A percentile compares a stretch with the other conserved stretches of the same genome.
Conservation (phyloP, 2,329 filamentous ascomycete genomes). For the Fusarium sacchari region DNA sequence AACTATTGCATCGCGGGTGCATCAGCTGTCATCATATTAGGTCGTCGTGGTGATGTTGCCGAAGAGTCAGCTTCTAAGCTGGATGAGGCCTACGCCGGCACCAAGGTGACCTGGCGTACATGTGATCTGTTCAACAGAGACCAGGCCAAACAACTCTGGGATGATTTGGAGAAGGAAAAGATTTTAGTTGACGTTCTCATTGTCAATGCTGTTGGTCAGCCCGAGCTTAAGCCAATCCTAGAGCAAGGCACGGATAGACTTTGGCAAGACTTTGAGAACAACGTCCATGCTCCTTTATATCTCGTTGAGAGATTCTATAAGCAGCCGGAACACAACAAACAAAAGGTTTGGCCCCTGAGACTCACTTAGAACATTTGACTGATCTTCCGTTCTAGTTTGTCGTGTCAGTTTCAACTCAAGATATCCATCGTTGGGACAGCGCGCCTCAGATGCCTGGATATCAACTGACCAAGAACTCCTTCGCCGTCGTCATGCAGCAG, state of each 20-base stretch:
- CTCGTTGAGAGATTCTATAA: constrained; percentile 33
- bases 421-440: constrained; percentile 43
- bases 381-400: background rate
- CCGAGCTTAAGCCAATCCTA: constrained; percentile 19
- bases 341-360: constrained; percentile 5
- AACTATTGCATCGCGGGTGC: constrained; percentile 60
- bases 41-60: constrained; percentile 29
- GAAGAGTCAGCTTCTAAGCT: constrained; percentile 12
- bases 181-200: constrained; percentile 20
- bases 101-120: background rate
- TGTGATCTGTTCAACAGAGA: constrained; percentile 14
- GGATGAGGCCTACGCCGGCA: constrained; percentile 4
- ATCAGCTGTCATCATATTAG: constrained; percentile 51
- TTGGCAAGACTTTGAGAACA: constrained; percentile 38
- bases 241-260: constrained; percentile 36
- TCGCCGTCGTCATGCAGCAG: constrained; percentile 49
- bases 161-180: constrained; percentile 1
- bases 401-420: constrained; percentile 27
- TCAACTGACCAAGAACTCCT: constrained; percentile 51
- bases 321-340: constrained; percentile 11
- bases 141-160: constrained; percentile 13
- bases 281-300: constrained; percentile 29
- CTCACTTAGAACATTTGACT: fast-evolving
- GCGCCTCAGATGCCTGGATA: constrained; percentile 44
- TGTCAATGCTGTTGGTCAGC: constrained; percentile 18